Evolutionary conservation across 2,329 filamentous ascomycete species (phyloP).

Genomic region (Beauveria caledonica): DNA sequence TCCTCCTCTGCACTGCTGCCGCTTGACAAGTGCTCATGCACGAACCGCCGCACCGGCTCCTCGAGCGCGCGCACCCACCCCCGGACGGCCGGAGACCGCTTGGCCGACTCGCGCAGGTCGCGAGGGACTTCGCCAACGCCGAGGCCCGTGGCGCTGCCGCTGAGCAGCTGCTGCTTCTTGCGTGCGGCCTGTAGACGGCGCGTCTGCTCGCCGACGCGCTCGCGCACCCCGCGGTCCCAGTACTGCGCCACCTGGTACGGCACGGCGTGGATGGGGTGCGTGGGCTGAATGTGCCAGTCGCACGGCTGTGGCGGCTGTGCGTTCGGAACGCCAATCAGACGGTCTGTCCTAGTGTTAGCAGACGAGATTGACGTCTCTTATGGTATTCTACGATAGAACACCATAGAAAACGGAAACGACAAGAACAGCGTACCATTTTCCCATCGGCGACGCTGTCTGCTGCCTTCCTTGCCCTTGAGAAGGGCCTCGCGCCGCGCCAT

Average conservation of each 20-base stretch:
- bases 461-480: conserved; percentile 86
- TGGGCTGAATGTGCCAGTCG: conserved; percentile 79
- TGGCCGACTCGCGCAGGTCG: conserved; percentile 71
- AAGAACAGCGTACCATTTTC: conserved; percentile 67
- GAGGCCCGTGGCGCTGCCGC: conserved; percentile 33
- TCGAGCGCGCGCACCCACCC: conserved; percentile 77
- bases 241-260: conserved; percentile 85
- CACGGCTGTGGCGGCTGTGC: conserved; percentile 70
- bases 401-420: not conserved
- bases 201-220: conserved; percentile 41
- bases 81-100: conserved; percentile 70
- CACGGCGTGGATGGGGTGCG: conserved; percentile 65
- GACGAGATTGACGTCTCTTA: not conserved
- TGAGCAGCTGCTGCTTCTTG: conserved; percentile 37
- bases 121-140: conserved; percentile 59
- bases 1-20: conserved; percentile 16
- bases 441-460: conserved; percentile 77
- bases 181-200: conserved; percentile 32
- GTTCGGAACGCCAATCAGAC: conserved; percentile 77
- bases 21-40: conserved; percentile 36
- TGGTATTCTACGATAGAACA: not conserved
- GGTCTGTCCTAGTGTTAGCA: conserved; percentile 49
- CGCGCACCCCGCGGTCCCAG: conserved; percentile 58
- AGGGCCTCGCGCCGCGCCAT: conserved; percentile 60
- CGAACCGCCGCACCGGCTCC: conserved; percentile 70